Evolutionary conservation across 257 asterid genomes (phyloP), one percentile per base, ranked within the genome.

Genomic region (Petrea volubilis): DNA sequence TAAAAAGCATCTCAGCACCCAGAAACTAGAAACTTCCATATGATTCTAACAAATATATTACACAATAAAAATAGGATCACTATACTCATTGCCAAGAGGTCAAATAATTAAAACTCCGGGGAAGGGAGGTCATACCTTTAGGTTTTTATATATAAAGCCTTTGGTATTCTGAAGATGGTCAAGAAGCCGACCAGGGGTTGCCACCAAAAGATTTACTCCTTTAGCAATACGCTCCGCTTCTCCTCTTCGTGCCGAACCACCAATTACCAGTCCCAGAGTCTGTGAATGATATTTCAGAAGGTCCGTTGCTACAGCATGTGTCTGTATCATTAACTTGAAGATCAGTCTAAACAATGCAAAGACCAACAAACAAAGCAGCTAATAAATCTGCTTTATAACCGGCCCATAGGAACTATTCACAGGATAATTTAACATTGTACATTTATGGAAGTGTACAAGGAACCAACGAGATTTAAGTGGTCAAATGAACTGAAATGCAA

Each of bases 181-280:
- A 71, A 94, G 96, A 76, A 94, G 96, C 55, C 98, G 96, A 50
- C 99, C 98, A 69, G 99, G 99, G 40, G 99, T 94, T 11, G 88
- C 93, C 33, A 91, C 90, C 60, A 94, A 72, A 60, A 94, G 76
- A 78, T 94, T 94, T 46, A 76, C 93, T 76, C 98, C 99, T 73
- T 88, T 94, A 64, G 72, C 89, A 72, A 94, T 59, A 14, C 91
- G 90, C 79, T 88, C 97, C 10, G 95, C 97, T 80, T 94, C 98
- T 63, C 73, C 87, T 80, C 90, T 86, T 76, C 96, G 87, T 28
- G 93, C 70, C 0, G 87, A 14, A 81, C 99, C 99, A 62, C 99
- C 99, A 67, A 86, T 91, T 29, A 83, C 91, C 62, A 86, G 72
- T 50, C 93, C 96, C 64, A 91, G 84, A 18, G 99, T 90, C 84